A percentile compares a stretch with the other conserved stretches of the same genome.
Conservation (phyloP, 768 basidiomycete genomes). For the Russula earlei region DNA sequence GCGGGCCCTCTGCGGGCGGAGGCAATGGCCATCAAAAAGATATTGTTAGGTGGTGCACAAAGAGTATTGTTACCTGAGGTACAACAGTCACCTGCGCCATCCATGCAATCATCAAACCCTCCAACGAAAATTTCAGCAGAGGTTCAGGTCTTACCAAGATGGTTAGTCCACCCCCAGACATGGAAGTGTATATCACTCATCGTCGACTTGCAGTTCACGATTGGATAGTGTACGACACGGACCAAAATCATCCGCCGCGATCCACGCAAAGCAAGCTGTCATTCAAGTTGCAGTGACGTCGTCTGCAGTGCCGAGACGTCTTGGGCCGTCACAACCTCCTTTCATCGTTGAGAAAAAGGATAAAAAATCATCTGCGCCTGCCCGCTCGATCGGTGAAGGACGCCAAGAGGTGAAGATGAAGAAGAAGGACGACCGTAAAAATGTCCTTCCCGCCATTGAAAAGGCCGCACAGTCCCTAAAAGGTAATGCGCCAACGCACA, state of each 20-base stretch:
- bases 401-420: not conserved
- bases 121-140: not conserved
- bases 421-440: not conserved
- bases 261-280: slow-evolving; percentile 7
- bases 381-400: not conserved
- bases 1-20: slow-evolving; percentile 2
- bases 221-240: slow-evolving; percentile 14
- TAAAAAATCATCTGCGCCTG: not conserved
- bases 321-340: not conserved
- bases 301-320: not conserved
- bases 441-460: not conserved
- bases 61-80: slow-evolving; percentile 9
- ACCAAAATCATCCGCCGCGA: slow-evolving; percentile 2
- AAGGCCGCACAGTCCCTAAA: slow-evolving; percentile 1
- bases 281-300: not conserved
- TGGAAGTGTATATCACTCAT: not conserved
- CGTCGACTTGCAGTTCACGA: not conserved
- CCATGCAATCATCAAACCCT: not conserved
- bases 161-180: not conserved
- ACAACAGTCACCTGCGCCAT: not conserved
- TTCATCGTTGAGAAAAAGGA: not conserved
- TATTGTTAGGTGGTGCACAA: slow-evolving; percentile 8
- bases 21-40: slow-evolving; percentile 11
- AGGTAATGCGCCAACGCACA: not conserved
- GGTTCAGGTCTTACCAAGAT: not conserved